phyloP scores from a whole-genome alignment of 768 basidiomycete species.

The Boletus tomentosulus region DNA sequence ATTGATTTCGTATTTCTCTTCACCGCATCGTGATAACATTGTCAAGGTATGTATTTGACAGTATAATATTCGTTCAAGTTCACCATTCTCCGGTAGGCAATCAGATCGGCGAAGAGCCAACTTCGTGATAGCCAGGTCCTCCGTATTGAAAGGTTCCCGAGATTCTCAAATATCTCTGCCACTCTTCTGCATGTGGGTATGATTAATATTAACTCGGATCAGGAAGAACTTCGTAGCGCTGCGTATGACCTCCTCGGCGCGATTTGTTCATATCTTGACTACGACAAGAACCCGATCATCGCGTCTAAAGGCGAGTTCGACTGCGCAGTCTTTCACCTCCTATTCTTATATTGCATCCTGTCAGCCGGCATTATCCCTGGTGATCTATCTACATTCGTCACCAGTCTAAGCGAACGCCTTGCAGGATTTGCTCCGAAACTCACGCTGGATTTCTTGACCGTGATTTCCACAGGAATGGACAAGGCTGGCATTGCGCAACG shows the following conservation, averaged over 20 bases:
- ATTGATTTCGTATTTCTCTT: constrained; percentile 72
- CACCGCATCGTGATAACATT: constrained; percentile 61
- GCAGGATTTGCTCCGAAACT: constrained; percentile 74
- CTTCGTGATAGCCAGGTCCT: constrained; percentile 52
- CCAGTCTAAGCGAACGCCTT: constrained; percentile 65
- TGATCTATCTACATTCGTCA: constrained; percentile 57
- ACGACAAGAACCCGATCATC: constrained; percentile 67
- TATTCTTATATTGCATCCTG: constrained; percentile 1
- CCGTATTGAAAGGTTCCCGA: constrained; percentile 61
- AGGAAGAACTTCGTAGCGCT: constrained; percentile 73
- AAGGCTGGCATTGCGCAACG: constrained; percentile 46
- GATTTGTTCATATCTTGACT: constrained; percentile 72
- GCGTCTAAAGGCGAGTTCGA: constrained; percentile 57
- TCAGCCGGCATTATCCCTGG: constrained; percentile 70
- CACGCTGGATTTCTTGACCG: constrained; percentile 86
- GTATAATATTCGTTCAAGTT: not conserved
- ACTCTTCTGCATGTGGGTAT: constrained; percentile 85
- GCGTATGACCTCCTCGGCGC: constrained; percentile 78
- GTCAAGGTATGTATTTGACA: constrained; percentile 52
- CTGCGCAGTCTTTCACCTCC: not conserved
- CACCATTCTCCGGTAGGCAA: constrained; percentile 41
- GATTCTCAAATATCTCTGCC: constrained; percentile 81
- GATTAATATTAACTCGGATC: constrained; percentile 67
- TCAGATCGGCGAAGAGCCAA: constrained; percentile 71
- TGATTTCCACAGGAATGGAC: constrained; percentile 67